Evolutionary conservation across 495 filamentous ascomycete species (phyloP), one percentile per base, ranked within the genome.

Genomic region (Penicillium riverlandense): DNA sequence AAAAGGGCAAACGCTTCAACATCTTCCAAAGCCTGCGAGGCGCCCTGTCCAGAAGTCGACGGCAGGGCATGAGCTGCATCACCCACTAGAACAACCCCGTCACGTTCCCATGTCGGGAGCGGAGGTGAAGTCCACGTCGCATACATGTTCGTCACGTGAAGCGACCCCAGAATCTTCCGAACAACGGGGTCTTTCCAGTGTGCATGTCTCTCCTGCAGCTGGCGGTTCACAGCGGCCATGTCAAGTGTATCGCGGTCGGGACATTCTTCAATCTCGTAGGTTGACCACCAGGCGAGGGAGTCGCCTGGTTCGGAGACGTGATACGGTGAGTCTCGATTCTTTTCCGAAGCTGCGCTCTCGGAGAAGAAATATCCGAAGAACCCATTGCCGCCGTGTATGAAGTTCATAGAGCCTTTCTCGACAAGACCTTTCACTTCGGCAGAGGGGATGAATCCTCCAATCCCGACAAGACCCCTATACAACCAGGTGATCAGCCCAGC

Each of bases 351-450:
- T 6, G 47, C 45, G 29, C 57, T 61, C 2, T 59, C 51, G 10
- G 58, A 52, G 40, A 58, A 67, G 32, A 69, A 67, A 47, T 80
- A 82, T 7, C 78, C 78, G 51, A 82, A 80, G 62, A 80, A 79
- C 1, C 76, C 77, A 35, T 74, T 74, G 16, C 66, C 57, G 5
- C 77, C 73, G 43, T 75, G 70, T 7, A 68, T 58, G 39, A 82
- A 67, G 44, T 67, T 70, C 72, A 78, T 77, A 1, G 62, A 62
- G n/a, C 71, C 69, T 13, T 61, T 53, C 28, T 57, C 45, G 27
- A 66, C 52, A 12, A 52, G 41, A 2, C 39, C 44, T 38, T 52
- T 42, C 6, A 66, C 47, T n/a, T 50, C 38, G 1, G 53, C 40
- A 5, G 59, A 35, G 7, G 66, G 56, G 34, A 77, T 55, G 44